These are phyloP conservation scores for Xylogone sp. DNA, from an alignment of 2,329 filamentous ascomycete species.

Conservation along the genomic window DNA sequence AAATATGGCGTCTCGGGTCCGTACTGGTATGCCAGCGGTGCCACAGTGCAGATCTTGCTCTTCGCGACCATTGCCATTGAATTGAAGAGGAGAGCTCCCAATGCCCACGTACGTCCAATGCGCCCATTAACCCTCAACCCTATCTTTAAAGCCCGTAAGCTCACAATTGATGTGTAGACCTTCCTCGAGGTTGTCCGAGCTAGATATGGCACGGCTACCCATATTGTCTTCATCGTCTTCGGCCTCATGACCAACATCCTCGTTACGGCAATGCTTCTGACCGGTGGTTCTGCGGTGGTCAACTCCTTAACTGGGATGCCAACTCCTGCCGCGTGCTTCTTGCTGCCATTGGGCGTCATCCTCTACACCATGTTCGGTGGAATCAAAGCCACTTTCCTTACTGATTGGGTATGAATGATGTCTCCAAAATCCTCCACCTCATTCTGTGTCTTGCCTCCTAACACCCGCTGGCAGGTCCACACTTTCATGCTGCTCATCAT, in stretches of 20 bases:
- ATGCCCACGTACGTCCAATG: conserved; percentile 60
- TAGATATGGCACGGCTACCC: conserved; percentile 69
- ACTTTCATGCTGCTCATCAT: conserved; percentile 82
- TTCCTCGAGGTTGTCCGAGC: conserved; percentile 82
- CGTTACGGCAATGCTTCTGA: conserved; percentile 84
- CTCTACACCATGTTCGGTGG: conserved; percentile 75
- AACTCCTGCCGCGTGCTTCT: conserved; percentile 77
- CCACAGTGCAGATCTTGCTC: conserved; percentile 81
- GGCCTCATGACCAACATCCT: conserved; percentile 82
- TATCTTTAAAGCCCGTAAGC: no score
- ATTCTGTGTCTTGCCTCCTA: background rate
- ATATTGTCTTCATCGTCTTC: conserved; percentile 78
- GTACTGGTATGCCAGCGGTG: conserved; percentile 66
- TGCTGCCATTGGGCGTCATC: conserved; percentile 76
- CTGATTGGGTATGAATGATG: conserved; percentile 32
- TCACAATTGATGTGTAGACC: conserved; percentile 30
- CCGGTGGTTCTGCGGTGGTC: conserved; percentile 76
- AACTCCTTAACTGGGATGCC: conserved; percentile 68
- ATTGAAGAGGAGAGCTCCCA: conserved; percentile 80
- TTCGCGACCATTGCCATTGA: conserved; percentile 91
- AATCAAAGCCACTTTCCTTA: conserved; percentile 84
- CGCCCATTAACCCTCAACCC: background rate
- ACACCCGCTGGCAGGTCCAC: conserved; percentile 60
- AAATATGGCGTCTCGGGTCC: conserved; percentile 67
- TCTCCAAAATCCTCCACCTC: background rate